Base-by-base conservation (phyloP, 202 grass and related monocot genomes). In the Elaeis oleifera region DNA sequence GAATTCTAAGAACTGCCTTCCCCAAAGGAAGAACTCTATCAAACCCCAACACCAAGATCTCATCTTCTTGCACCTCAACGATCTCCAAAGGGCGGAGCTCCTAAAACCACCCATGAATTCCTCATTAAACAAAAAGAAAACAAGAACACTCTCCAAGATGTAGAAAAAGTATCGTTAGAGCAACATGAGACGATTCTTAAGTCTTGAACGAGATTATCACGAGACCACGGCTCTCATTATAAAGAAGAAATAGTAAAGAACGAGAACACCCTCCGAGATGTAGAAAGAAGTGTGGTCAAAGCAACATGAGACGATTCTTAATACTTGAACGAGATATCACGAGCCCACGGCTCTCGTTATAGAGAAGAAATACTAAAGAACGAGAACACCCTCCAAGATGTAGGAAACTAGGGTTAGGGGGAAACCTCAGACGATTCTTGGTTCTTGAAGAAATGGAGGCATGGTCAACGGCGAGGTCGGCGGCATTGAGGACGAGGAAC, bases 401-500 rank as follows among this genome's bases (percentile, higher is more conserved):
- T 13, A 44, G 36, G 11, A 36, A n/a, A 21, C 36, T 0, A 63
- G 32, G 8, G 26, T 61, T 31, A 55, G 19, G 20, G 1, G 1
- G 16, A 24, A 28, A 72, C 69, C 69, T 72, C 1, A 19, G 14
- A 16, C 3, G 69, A 53, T 6, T 5, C 39, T 3, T 9, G 49
- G 23, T 4, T 50, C 68, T 56, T 81, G 60, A 89, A 17, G 51
- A 75, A 54, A 95, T 55, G 49, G 90, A 84, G 67, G 60, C 20
- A 28, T 16, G 16, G 23, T 85, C 76, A 29, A 96, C 13, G 49
- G 71, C 15, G 66, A 90, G 83, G 49, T 90, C 83, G 25, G 84
- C 83, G 18, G 81, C 65, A 23, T 96, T 87, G 57, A 96, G 78
- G 59, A 90, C 86, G 65, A 96, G 83, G 67, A 88, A 96, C 50